Conservation (phyloP, 2,329 filamentous ascomycete genomes). For the Aspergillus texensis region DNA sequence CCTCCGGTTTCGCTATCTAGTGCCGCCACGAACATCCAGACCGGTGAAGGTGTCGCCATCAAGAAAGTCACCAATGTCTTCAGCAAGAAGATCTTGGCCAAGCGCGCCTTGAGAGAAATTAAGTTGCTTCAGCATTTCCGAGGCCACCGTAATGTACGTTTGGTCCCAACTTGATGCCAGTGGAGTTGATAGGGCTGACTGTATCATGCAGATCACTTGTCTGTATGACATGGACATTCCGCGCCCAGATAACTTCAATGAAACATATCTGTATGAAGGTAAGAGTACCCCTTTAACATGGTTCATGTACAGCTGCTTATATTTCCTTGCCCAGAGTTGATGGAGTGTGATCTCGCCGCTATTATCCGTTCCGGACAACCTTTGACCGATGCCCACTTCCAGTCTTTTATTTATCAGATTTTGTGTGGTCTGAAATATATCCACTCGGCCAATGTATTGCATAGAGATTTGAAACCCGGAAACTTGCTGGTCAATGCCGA, state of each 20-base stretch:
- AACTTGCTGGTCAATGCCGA: slow-evolving; percentile 98
- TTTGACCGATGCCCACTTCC: slow-evolving; percentile 97
- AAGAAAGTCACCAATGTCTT: slow-evolving; percentile 99
- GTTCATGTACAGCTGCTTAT: not conserved
- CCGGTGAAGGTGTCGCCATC: slow-evolving; percentile 91
- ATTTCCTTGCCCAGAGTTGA: slow-evolving; percentile 70
- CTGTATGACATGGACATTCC: slow-evolving; percentile 99
- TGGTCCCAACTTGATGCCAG: not conserved
- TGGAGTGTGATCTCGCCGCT: slow-evolving; percentile 97
- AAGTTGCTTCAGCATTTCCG: slow-evolving; percentile 98
- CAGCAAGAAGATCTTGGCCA: slow-evolving; percentile 99
- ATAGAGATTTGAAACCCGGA: slow-evolving; percentile 94
- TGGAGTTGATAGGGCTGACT: slow-evolving; percentile 39
- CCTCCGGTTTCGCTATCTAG: slow-evolving; percentile 50
- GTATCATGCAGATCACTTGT: slow-evolving; percentile 78
- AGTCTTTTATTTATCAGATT: slow-evolving; percentile 99
- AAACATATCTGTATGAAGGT: slow-evolving; percentile 99
- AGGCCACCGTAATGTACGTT: slow-evolving; percentile 77
- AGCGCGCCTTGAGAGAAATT: slow-evolving; percentile 96
- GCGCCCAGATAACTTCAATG: slow-evolving; percentile 95
- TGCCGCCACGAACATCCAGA: slow-evolving; percentile 88
- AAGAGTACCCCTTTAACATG: slow-evolving; percentile 32
- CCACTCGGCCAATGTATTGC: slow-evolving; percentile 95
- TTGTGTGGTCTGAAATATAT: slow-evolving; percentile 99
- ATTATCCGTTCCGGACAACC: slow-evolving; percentile 98